Evolutionary conservation across 2,329 filamentous ascomycete species (phyloP).

Genomic region (Ceratocystiopsis sp.): DNA sequence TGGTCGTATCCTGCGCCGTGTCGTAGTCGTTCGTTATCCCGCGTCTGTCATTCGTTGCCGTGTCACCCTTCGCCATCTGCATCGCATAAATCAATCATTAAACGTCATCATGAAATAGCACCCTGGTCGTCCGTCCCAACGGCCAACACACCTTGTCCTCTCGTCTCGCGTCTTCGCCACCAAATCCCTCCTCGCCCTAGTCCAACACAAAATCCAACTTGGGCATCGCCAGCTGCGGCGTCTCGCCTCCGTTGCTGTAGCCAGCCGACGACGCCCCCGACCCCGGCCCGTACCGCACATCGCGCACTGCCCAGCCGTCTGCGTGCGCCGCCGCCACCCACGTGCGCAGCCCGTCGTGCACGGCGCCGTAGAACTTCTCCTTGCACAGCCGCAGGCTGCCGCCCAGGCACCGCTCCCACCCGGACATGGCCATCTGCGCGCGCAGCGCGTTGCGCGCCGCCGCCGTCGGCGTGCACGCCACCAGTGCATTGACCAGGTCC

Average conservation of each 20-base stretch:
- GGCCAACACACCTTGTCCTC: too few relatives aligned
- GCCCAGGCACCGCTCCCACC: constrained; percentile 83
- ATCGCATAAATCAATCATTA: too few relatives aligned
- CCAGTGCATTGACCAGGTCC: constrained; percentile 78
- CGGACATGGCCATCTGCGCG: constrained; percentile 61
- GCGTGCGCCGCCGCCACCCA: constrained; percentile 80
- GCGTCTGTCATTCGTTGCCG: too few relatives aligned
- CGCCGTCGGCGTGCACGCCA: constrained; percentile 58
- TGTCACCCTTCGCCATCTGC: too few relatives aligned
- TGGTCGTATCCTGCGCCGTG: too few relatives aligned
- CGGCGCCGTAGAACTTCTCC: constrained; percentile 88
- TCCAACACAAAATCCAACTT: constrained; percentile 37
- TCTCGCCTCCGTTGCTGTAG: constrained; percentile 8
- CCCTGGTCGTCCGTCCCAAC: too few relatives aligned
- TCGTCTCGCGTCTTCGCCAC: too few relatives aligned
- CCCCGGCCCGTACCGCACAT: constrained; percentile 59
- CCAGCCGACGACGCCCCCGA: not conserved
- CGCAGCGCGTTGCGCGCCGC: constrained; percentile 63
- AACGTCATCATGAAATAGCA: too few relatives aligned
- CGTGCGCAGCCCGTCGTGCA: constrained; percentile 74
- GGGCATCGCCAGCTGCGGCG: constrained; percentile 45
- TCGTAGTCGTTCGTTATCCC: too few relatives aligned
- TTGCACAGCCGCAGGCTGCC: constrained; percentile 78
- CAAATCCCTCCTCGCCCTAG: too few relatives aligned
- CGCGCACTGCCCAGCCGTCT: constrained; percentile 72